Evolutionary conservation across 2,329 filamentous ascomycete species (phyloP).

Genomic region (Bipolaris gigantea): DNA sequence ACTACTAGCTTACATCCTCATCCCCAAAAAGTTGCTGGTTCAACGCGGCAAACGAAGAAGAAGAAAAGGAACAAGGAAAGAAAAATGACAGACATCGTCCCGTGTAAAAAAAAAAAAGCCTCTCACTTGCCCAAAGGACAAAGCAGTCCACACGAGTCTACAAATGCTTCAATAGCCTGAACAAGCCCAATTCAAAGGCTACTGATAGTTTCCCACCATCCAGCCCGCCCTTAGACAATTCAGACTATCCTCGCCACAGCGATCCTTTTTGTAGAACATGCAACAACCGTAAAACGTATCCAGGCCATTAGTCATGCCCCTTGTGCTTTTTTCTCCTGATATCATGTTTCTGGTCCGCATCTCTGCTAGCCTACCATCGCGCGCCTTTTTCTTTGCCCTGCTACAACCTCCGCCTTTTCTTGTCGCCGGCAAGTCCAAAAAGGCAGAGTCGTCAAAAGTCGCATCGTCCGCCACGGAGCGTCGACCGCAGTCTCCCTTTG

Average conservation of each 20-base stretch:
- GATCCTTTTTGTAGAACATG: conserved; percentile 19
- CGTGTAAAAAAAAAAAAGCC: conserved; percentile 12
- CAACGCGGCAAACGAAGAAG: conserved; percentile 28
- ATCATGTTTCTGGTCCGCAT: conserved; percentile 3
- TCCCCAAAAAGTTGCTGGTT: conserved; percentile 24
- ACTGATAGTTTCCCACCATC: conserved; percentile 9
- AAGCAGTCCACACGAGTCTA: conserved; percentile 17
- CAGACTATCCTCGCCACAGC: conserved; percentile 19
- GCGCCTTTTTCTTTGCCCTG: conserved; percentile 2
- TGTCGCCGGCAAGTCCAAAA: conserved; percentile 31
- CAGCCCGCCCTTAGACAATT: conserved; percentile 14
- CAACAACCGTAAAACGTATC: conserved; percentile 30
- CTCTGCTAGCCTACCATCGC: conserved; percentile 3
- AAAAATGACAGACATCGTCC: conserved; percentile 35
- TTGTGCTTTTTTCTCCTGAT: conserved; percentile 15
- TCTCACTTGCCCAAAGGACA: conserved; percentile 10
- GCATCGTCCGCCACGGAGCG: conserved; percentile 12
- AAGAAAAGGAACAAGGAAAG: conserved; percentile 9
- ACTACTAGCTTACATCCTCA: conserved; percentile 31
- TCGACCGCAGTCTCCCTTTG: background rate
- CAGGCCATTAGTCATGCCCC: conserved; percentile 29
- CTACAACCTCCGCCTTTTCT: conserved; percentile 20
- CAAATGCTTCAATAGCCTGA: conserved; percentile 6
- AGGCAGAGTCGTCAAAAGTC: conserved; percentile 20
- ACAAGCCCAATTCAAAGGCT: conserved; percentile 4